A percentile compares a stretch with the other conserved stretches of the same genome.
phyloP scores from a whole-genome alignment of 306 rosid genomes.

The Medicago arabica region DNA sequence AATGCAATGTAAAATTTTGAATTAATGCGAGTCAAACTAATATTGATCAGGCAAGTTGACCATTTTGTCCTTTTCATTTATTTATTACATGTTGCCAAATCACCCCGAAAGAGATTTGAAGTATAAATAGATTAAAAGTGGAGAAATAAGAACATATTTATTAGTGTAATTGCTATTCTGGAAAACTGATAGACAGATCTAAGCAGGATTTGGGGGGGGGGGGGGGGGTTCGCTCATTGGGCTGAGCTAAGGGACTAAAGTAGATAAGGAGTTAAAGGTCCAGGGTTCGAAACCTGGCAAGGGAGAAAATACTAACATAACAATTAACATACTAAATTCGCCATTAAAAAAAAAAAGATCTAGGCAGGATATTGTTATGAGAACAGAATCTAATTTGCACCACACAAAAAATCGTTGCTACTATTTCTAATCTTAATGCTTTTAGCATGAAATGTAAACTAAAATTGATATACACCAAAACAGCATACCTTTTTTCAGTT shows the following conservation, averaged over 20 bases:
- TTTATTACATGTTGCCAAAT: conserved; percentile 22
- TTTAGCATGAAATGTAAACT: conserved; percentile 34
- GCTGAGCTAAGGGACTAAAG: too few relatives aligned
- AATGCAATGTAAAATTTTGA: conserved; percentile 31
- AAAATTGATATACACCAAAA: conserved; percentile 29
- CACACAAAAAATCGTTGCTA: conserved; percentile 1
- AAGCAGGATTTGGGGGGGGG: background rate
- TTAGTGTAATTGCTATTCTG: conserved; percentile 2
- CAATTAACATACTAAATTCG: too few relatives aligned
- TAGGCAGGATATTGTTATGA: conserved; percentile 6
- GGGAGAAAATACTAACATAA: too few relatives aligned
- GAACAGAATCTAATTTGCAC: background rate
- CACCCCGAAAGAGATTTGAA: conserved; percentile 29
- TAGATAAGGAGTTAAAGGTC: too few relatives aligned
- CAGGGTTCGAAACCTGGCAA: too few relatives aligned
- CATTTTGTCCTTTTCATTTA: background rate
- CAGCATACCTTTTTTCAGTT: conserved; percentile 79
- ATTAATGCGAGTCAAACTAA: conserved; percentile 27
- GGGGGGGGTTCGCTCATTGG: too few relatives aligned
- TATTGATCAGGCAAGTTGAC: conserved; percentile 30
- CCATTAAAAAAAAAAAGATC: conserved; percentile 13
- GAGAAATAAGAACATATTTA: conserved; percentile 10
- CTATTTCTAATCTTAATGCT: conserved; percentile 30
- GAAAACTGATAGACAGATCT: conserved; percentile 30
- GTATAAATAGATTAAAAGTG: conserved; percentile 11